Conservation (phyloP, 306 rosid species). For the Fragaria ananassa region DNA sequence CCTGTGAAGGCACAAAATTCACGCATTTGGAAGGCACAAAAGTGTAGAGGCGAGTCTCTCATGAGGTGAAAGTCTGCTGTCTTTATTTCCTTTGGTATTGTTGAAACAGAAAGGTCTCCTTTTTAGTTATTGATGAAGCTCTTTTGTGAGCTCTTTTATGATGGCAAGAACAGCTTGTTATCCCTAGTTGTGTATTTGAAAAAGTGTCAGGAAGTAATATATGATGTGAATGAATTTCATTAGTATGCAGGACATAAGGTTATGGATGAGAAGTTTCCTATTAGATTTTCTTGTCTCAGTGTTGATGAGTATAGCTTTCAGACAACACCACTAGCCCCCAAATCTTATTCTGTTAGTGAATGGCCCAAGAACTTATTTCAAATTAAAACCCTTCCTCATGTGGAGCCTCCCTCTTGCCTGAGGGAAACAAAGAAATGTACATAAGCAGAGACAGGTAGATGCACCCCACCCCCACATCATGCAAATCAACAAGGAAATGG, state of each 20-base stretch:
- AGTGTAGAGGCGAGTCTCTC: background rate
- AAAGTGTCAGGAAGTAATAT: background rate
- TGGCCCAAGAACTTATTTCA: background rate
- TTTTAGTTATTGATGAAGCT: background rate
- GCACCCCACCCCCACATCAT: background rate
- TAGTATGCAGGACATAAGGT: background rate
- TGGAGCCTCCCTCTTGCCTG: background rate
- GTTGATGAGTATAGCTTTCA: background rate
- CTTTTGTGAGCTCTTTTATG: background rate
- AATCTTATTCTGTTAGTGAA: background rate
- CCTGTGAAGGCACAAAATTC: constrained; percentile 75
- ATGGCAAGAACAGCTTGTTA: background rate
- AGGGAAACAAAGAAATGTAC: background rate
- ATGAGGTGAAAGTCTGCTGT: background rate
- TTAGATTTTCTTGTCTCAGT: background rate
- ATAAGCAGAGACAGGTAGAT: background rate
- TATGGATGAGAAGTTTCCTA: background rate
- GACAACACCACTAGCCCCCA: background rate
- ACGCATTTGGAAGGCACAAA: constrained; percentile 69
- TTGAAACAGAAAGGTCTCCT: background rate
- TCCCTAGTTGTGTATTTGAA: background rate
- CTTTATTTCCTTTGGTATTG: background rate
- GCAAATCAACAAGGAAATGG: background rate
- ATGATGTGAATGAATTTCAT: background rate
- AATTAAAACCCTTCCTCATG: background rate